phyloP scores from a whole-genome alignment of 1,284 basidiomycete species.

The Fomitopsis schrenkii region DNA sequence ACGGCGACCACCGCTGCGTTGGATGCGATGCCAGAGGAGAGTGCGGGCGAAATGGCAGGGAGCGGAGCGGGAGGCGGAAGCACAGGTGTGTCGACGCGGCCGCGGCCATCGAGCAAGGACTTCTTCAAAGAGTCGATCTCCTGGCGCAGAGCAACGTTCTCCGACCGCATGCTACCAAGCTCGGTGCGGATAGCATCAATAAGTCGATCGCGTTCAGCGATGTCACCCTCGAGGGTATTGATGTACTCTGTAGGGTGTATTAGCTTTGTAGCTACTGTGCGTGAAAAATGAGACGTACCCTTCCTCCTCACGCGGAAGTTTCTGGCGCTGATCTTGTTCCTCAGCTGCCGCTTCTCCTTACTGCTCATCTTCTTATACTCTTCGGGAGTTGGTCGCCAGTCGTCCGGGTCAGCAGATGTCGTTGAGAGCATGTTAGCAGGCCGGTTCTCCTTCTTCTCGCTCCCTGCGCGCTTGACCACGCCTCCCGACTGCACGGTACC shows the following conservation, averaged over 20 bases:
- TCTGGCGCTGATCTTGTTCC: slow-evolving; percentile 96
- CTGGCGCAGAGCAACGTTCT: slow-evolving; percentile 82
- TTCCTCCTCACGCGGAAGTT: slow-evolving; percentile 94
- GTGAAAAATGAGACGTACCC: slow-evolving; percentile 42
- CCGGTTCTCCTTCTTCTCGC: slow-evolving; percentile 32
- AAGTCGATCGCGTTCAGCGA: slow-evolving; percentile 88
- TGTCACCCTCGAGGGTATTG: slow-evolving; percentile 88
- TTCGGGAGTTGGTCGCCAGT: slow-evolving; percentile 84
- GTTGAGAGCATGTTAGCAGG: slow-evolving; percentile 33
- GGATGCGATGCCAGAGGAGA: slow-evolving; percentile 18
- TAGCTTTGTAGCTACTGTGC: neutral
- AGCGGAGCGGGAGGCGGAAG: slow-evolving; percentile 46
- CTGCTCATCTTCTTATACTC: slow-evolving; percentile 94
- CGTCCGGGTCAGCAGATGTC: slow-evolving; percentile 54
- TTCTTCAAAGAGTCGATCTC: slow-evolving; percentile 85
- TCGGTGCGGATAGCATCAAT: slow-evolving; percentile 88
- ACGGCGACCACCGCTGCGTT: slow-evolving; percentile 20
- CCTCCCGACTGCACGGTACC: slow-evolving; percentile 73
- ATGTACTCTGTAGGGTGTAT: slow-evolving; percentile 73
- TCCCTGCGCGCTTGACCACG: slow-evolving; percentile 51
- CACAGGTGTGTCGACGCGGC: slow-evolving; percentile 30
- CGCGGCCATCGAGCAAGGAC: slow-evolving; percentile 62
- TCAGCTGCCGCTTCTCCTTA: slow-evolving; percentile 94
- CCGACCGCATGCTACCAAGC: slow-evolving; percentile 72
- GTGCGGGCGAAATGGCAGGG: slow-evolving; percentile 27